Evolutionary conservation across 2,329 filamentous ascomycete genomes (phyloP), one percentile per base, ranked within the genome.

Genomic region (Paracoccidioides brasiliensis): DNA sequence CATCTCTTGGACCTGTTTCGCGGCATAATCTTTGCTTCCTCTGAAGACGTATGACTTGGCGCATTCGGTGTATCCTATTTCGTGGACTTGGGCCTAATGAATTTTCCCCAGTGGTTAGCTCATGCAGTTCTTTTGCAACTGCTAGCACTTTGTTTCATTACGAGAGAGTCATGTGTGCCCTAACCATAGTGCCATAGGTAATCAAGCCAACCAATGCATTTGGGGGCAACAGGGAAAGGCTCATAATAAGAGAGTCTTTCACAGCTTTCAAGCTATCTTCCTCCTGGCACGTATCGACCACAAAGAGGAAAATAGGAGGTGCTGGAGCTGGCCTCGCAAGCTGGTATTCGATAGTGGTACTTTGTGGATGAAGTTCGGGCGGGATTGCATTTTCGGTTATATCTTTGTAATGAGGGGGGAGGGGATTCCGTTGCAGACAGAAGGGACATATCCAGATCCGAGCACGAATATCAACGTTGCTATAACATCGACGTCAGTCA

Each of bases 1-100:
- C 93, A 98, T 98, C 68, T 98, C 93, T 72, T 97, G 91, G n/a
- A 98, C 90, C 70, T 97, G 90, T 75, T 97, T 97, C 54, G 90
- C 88, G n/a, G 84, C 80, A 71, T 98, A 98, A 67, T 98, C 93
- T 77, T 97, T 98, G 78, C 84, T 96, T 42, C 93, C 93, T 56
- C 91, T 83, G 79, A 98, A 98, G 44, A 98, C 93, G 66, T 96
- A 98, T 5, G 91, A 96, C 74, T 97, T 98, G 61, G 93, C 89
- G 72, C 93, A 98, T 73, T 97, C 93, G 55, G 88, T 90, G 69
- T 98, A 98, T 55, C 93, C 93, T 63, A 98, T 88, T 73, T 98
- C 93, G 69, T 98, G 93, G 15, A 98, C 89, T 81, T 96, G 90
- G 37, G 89, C 83, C 86, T 90, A 62, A 48, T 12, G 50, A 2